Evolutionary conservation across 768 basidiomycete genomes (phyloP), one percentile per base, ranked within the genome.

Genomic region (Mycena amicta): DNA sequence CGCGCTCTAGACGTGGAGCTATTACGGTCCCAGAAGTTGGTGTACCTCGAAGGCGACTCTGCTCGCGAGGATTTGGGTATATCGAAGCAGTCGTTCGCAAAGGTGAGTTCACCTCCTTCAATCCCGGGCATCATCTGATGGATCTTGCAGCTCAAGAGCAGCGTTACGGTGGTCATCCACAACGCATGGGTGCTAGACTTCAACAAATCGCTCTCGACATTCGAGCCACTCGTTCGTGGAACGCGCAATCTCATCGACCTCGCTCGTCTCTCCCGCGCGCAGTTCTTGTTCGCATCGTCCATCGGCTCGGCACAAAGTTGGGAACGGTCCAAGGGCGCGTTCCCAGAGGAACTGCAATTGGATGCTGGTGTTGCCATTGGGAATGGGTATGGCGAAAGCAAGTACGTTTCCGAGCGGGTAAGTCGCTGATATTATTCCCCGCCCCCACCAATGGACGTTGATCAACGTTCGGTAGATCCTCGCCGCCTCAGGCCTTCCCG

Each of bases 171-270:
- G 25, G 67, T 80, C 49, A 74, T 80, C 22, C 78, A 80, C 53
- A 76, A 70, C 3, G 78, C 79, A 3, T 81, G 80, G 80, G 70
- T 67, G n/a, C 67, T 76, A 23, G 69, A 75, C 55, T 76, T 85
- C 68, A 81, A 81, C 55, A 72, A 83, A 2, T 73, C 75, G 12
- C 66, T 84, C 28, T 68, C 74, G 0, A 83, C 82, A 3, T 85
- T 84, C 53, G 82, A 84, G 57, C 60, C 75, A 3, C 78, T 82
- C 61, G 69, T 86, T 30, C 69, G 67, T 20, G 79, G 80, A 25
- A 80, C 77, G 3, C 72, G 80, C 27, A 78, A 78, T 61, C 71
- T 85, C 20, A 67, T 84, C 39, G 76, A 81, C 41, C 68, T 81
- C 5, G 72, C 68, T 0, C 59, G 74, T 18, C 66, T 62, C 30